A percentile compares a stretch with the other conserved stretches of the same genome.
These are phyloP conservation scores for Musa itinerans DNA, from an alignment of 176 grass and related monocot species.

Conservation along the genomic window DNA sequence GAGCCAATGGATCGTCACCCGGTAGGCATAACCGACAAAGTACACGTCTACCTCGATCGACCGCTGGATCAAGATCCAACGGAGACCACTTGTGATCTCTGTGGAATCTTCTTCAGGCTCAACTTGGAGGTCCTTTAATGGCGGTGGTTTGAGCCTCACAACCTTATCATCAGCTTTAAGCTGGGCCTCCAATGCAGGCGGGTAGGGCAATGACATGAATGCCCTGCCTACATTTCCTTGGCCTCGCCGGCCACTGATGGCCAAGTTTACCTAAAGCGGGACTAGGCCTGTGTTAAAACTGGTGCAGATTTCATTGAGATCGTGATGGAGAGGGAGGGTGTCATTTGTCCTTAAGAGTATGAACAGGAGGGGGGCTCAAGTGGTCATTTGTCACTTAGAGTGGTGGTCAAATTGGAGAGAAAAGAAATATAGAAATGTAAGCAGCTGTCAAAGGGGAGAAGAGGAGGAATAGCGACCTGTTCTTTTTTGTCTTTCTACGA, in stretches of 20 bases:
- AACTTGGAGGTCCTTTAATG: constrained; percentile 18
- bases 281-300: constrained; percentile 16
- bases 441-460: constrained; percentile 22
- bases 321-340: constrained; percentile 4
- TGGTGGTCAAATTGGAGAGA: constrained; percentile 59
- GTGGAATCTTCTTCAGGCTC: not conserved
- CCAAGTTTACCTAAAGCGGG: not conserved
- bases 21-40: constrained; percentile 43
- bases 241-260: not conserved
- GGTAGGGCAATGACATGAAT: not conserved
- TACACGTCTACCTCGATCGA: constrained; percentile 25
- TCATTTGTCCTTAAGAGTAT: constrained; percentile 5
- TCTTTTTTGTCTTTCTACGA: constrained; percentile 41
- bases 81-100: not conserved
- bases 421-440: constrained; percentile 30
- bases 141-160: constrained; percentile 33
- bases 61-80: constrained; percentile 33
- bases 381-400: constrained; percentile 43
- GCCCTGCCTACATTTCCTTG: not conserved
- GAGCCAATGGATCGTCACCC: constrained; percentile 19
- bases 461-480: constrained; percentile 59
- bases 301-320: not conserved
- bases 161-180: constrained; percentile 44
- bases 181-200: constrained; percentile 15
- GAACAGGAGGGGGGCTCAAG: constrained; percentile 20